A percentile compares a stretch with the other conserved stretches of the same genome.
phyloP scores from a whole-genome alignment of 768 basidiomycete species.

The Suillus spraguei region DNA sequence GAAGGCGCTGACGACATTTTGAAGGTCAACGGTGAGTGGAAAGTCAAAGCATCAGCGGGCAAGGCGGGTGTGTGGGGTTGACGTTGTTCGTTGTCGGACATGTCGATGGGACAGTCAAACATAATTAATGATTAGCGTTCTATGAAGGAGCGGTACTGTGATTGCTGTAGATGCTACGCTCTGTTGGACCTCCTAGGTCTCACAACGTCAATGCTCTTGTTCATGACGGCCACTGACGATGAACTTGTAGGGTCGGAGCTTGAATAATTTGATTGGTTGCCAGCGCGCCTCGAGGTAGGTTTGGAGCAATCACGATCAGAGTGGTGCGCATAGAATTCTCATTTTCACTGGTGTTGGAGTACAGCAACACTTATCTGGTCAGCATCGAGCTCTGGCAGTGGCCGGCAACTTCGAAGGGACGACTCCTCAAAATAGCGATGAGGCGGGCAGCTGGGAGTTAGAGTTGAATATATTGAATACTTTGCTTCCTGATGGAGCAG shows the following conservation, averaged over 20 bases:
- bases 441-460: too few species aligned
- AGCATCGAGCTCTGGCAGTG: too few species aligned
- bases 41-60: neutral
- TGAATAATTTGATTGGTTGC: neutral
- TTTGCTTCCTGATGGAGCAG: too few species aligned
- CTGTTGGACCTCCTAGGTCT: neutral
- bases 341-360: too few species aligned
- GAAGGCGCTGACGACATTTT: slow-evolving; percentile 5
- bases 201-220: neutral
- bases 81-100: neutral
- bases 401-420: too few species aligned
- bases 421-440: too few species aligned
- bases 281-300: too few species aligned
- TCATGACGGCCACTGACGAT: neutral
- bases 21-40: neutral
- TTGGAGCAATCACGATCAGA: too few species aligned
- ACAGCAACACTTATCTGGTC: too few species aligned
- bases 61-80: neutral
- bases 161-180: neutral
- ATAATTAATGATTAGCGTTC: neutral
- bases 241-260: neutral
- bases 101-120: neutral
- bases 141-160: neutral
- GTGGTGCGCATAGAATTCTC: too few species aligned
- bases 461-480: too few species aligned